Conservation (phyloP, 1,284 basidiomycete species). For the Malassezia obtusa region DNA sequence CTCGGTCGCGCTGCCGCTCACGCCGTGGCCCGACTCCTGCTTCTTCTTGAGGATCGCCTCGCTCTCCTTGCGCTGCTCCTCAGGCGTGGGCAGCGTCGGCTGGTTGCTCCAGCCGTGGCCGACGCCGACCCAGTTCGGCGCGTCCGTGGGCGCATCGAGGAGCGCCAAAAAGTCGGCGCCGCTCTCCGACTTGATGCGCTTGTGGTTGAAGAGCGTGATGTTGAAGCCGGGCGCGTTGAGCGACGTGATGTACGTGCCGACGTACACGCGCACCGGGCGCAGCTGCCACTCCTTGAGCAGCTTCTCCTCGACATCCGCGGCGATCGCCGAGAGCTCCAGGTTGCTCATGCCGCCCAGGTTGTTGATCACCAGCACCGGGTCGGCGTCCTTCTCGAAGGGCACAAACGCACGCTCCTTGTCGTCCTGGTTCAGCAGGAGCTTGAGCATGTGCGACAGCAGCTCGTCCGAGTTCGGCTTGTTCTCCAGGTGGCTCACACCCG, state of each 20-base stretch:
- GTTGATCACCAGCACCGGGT: slow-evolving; percentile 53
- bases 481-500: slow-evolving; percentile 51
- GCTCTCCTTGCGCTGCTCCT: slow-evolving; percentile 33
- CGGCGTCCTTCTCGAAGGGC: slow-evolving; percentile 50
- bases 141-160: slow-evolving; percentile 51
- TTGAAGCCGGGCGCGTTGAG: slow-evolving; percentile 53
- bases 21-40: slow-evolving; percentile 35
- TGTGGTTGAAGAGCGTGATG: slow-evolving; percentile 51
- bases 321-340: slow-evolving; percentile 55
- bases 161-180: slow-evolving; percentile 48
- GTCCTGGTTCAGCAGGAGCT: slow-evolving; percentile 49
- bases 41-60: slow-evolving; percentile 26
- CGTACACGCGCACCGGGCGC: slow-evolving; percentile 49
- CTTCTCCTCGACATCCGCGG: slow-evolving; percentile 51
- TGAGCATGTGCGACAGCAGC: slow-evolving; percentile 38
- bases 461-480: slow-evolving; percentile 33
- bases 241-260: slow-evolving; percentile 51
- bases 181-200: slow-evolving; percentile 46
- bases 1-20: slow-evolving; percentile 30
- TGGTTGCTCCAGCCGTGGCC: slow-evolving; percentile 37
- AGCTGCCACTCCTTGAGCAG: slow-evolving; percentile 48
- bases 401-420: slow-evolving; percentile 49
- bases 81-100: slow-evolving; percentile 17
- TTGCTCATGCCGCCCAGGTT: slow-evolving; percentile 56
- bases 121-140: slow-evolving; percentile 50